Evolutionary conservation across 1,284 basidiomycete genomes (phyloP).

Genomic region (Puccinia coronata): DNA sequence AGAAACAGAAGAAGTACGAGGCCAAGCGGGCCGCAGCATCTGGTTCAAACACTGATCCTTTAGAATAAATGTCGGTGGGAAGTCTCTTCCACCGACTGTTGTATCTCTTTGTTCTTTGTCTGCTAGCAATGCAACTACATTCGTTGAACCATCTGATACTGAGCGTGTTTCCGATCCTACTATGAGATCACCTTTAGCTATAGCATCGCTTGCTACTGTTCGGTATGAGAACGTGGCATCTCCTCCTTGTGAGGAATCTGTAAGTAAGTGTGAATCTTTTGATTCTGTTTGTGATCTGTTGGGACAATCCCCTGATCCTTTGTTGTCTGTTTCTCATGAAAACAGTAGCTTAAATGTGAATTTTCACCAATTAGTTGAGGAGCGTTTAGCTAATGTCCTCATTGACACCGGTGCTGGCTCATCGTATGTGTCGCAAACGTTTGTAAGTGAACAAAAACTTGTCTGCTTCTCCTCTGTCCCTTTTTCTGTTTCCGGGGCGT

Average conservation of each 20-base stretch:
- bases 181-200: background rate
- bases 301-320: background rate
- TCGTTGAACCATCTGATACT: background rate
- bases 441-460: background rate
- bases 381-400: background rate
- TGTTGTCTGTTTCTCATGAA: background rate
- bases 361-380: background rate
- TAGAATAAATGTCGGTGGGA: background rate
- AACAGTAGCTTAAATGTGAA: background rate
- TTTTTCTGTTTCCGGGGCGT: background rate
- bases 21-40: background rate
- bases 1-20: background rate
- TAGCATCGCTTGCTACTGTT: background rate
- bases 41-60: background rate
- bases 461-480: background rate
- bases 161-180: background rate
- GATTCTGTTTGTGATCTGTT: background rate
- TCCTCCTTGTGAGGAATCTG: background rate
- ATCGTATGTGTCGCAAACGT: background rate
- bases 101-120: background rate
- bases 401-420: background rate
- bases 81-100: background rate
- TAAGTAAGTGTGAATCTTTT: background rate
- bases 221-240: background rate
- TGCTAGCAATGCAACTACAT: slow-evolving; percentile 1